These are phyloP conservation scores for Graphilbum sp. DNA, from an alignment of 2,329 filamentous ascomycete species.

Conservation along the genomic window DNA sequence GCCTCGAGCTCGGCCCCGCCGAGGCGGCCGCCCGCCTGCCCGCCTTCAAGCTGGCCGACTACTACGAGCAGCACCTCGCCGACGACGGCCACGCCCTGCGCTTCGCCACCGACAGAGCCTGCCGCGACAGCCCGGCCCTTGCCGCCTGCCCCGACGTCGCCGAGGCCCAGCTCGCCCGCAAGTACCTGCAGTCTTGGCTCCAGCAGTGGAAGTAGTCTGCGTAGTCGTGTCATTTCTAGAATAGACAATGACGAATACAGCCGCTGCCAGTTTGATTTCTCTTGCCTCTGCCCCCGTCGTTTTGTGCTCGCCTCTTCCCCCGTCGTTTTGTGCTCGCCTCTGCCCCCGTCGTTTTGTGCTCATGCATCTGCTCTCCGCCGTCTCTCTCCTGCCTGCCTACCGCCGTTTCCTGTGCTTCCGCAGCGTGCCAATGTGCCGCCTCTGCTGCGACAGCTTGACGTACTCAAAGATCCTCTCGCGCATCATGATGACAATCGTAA, in stretches of 20 bases:
- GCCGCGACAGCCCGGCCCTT: slow-evolving; percentile 5
- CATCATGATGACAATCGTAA: slow-evolving; percentile 35
- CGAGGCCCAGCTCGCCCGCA: slow-evolving; percentile 4
- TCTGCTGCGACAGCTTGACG: slow-evolving; percentile 23
- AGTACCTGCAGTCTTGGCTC: slow-evolving; percentile 7
- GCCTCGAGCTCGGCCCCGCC: slow-evolving; percentile 1
- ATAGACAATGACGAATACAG: too few species aligned
- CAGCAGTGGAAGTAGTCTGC: slow-evolving; percentile 1
- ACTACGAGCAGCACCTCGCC: slow-evolving; percentile 4
- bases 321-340: too few species aligned
- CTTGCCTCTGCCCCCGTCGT: too few species aligned
- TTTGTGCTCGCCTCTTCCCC: too few species aligned
- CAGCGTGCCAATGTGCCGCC: slow-evolving; percentile 26
- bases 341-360: too few species aligned
- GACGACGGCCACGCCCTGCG: slow-evolving; percentile 1
- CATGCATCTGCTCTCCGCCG: too few species aligned
- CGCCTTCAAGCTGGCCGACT: slow-evolving; percentile 8
- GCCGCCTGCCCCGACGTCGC: slow-evolving; percentile 4
- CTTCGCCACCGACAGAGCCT: slow-evolving; percentile 4
- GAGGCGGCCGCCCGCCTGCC: slow-evolving; percentile 5
- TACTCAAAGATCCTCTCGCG: slow-evolving; percentile 30
- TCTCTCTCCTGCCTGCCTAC: too few species aligned
- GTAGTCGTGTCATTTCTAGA: too few species aligned
- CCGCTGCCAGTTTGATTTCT: too few species aligned
- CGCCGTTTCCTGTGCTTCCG: slow-evolving; percentile 13